Conservation (phyloP, 306 rosid genomes). For the Glycyrrhiza uralensis region DNA sequence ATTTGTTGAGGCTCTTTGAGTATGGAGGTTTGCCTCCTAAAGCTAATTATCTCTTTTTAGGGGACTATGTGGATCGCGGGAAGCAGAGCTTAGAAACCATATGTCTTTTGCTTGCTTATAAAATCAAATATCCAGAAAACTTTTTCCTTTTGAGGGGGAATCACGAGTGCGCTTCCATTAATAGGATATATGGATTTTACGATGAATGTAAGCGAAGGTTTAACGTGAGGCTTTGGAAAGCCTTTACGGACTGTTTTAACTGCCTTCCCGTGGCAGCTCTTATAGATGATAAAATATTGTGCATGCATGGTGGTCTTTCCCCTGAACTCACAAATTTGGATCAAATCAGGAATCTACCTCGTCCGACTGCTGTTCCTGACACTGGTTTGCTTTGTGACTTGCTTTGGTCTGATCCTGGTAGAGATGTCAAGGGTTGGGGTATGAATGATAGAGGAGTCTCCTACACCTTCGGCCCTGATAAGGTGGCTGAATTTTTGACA, state of each 20-base stretch:
- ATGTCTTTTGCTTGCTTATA: slow-evolving; percentile 87
- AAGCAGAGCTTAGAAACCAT: slow-evolving; percentile 94
- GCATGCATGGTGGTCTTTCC: slow-evolving; percentile 99
- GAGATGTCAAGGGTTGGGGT: slow-evolving; percentile 95
- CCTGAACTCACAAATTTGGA: slow-evolving; percentile 77
- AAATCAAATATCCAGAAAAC: slow-evolving; percentile 86
- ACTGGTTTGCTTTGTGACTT: slow-evolving; percentile 90
- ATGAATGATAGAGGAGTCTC: slow-evolving; percentile 96
- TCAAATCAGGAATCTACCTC: slow-evolving; percentile 67
- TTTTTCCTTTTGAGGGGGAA: slow-evolving; percentile 92
- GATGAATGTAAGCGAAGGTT: slow-evolving; percentile 94
- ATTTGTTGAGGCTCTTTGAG: slow-evolving; percentile 83
- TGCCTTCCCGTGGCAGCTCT: slow-evolving; percentile 95
- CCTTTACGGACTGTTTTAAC: slow-evolving; percentile 79
- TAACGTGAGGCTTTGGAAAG: slow-evolving; percentile 94
- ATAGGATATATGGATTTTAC: slow-evolving; percentile 86
- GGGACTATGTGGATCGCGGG: slow-evolving; percentile 95
- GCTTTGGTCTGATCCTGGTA: slow-evolving; percentile 95
- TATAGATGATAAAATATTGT: slow-evolving; percentile 83
- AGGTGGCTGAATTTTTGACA: slow-evolving; percentile 68
- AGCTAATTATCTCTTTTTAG: slow-evolving; percentile 83
- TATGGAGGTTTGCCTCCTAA: slow-evolving; percentile 87
- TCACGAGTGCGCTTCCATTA: slow-evolving; percentile 91
- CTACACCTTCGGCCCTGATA: slow-evolving; percentile 90
- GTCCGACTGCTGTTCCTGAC: slow-evolving; percentile 81